A percentile compares a stretch with the other conserved stretches of the same genome.
Conservation (phyloP, 352 stramenopile genomes). For the Pythium scleroteichum region DNA sequence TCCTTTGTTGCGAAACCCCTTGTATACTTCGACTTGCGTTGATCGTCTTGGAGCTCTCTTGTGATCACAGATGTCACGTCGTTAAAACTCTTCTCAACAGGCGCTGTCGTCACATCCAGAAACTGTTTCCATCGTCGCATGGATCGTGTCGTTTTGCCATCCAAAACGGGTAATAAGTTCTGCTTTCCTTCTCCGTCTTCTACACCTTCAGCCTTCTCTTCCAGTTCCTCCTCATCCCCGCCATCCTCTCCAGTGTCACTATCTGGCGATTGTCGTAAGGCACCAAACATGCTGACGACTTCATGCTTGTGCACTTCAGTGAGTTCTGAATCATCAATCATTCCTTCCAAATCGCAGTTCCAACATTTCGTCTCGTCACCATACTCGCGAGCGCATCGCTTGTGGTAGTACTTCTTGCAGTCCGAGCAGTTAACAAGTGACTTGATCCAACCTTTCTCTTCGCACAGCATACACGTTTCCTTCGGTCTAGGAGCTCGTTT, state of each 20-base stretch:
- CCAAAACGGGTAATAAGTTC: neutral
- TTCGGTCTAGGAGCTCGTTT: constrained; percentile 33
- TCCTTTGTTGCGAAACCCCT: constrained; percentile 59
- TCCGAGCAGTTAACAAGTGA: constrained; percentile 43
- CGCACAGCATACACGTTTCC: constrained; percentile 62
- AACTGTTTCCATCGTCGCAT: constrained; percentile 64
- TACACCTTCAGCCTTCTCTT: constrained; percentile 10
- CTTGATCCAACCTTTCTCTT: constrained; percentile 40
- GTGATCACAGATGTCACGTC: constrained; percentile 54
- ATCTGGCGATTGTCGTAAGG: constrained; percentile 35
- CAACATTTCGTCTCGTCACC: constrained; percentile 71
- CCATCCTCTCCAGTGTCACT: constrained; percentile 22
- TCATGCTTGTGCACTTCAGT: constrained; percentile 51
- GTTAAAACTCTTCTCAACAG: constrained; percentile 45
- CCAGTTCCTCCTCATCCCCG: constrained; percentile 16
- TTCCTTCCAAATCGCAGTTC: constrained; percentile 69
- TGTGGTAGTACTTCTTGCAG: constrained; percentile 75
- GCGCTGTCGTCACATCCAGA: constrained; percentile 56
- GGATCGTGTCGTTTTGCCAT: constrained; percentile 16
- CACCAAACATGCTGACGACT: constrained; percentile 45
- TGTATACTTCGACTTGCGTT: constrained; percentile 47
- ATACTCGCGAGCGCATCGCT: constrained; percentile 65
- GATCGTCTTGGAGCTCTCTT: constrained; percentile 44
- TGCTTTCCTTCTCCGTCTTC: constrained; percentile 5
- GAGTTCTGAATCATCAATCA: constrained; percentile 80